A percentile compares a stretch with the other conserved stretches of the same genome.
phyloP scores from a whole-genome alignment of 495 filamentous ascomycete species.

The Bryoglossum gracile region DNA sequence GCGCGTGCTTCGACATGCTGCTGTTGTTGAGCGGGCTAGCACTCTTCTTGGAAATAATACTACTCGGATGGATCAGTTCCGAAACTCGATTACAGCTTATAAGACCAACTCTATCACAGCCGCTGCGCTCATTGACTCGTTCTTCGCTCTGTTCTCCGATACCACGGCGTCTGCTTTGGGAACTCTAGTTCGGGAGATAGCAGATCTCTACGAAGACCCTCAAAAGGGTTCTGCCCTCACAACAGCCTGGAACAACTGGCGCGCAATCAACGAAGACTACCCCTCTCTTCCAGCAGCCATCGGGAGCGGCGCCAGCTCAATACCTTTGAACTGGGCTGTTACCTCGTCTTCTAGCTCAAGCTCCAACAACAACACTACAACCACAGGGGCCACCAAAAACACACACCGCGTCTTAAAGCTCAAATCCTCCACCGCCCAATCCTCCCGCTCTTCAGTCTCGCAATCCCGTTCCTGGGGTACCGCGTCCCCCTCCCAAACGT shows the following conservation, averaged over 20 bases:
- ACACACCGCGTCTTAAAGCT: slow-evolving; percentile 62
- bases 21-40: slow-evolving; percentile 78
- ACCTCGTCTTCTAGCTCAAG: slow-evolving; percentile 32
- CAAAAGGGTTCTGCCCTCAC: slow-evolving; percentile 62
- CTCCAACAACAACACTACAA: slow-evolving; percentile 25
- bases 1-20: slow-evolving; percentile 63
- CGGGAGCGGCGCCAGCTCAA: slow-evolving; percentile 46
- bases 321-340: slow-evolving; percentile 39
- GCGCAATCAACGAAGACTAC: slow-evolving; percentile 92
- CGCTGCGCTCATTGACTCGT: slow-evolving; percentile 68
- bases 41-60: slow-evolving; percentile 69
- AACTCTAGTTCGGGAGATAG: slow-evolving; percentile 84
- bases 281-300: slow-evolving; percentile 73
- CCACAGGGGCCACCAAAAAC: slow-evolving; percentile 20
- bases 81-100: slow-evolving; percentile 67
- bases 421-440: slow-evolving; percentile 72
- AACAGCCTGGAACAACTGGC: slow-evolving; percentile 89
- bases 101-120: slow-evolving; percentile 58
- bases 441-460: slow-evolving; percentile 43
- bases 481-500: slow-evolving; percentile 32
- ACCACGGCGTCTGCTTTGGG: slow-evolving; percentile 69
- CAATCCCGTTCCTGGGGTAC: slow-evolving; percentile 36
- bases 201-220: slow-evolving; percentile 85
- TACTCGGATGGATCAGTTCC: slow-evolving; percentile 68
- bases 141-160: slow-evolving; percentile 72